Evolutionary conservation across 148 eudicot species (phyloP), one percentile per base, ranked within the genome.

Genomic region (Chenopodium album): DNA sequence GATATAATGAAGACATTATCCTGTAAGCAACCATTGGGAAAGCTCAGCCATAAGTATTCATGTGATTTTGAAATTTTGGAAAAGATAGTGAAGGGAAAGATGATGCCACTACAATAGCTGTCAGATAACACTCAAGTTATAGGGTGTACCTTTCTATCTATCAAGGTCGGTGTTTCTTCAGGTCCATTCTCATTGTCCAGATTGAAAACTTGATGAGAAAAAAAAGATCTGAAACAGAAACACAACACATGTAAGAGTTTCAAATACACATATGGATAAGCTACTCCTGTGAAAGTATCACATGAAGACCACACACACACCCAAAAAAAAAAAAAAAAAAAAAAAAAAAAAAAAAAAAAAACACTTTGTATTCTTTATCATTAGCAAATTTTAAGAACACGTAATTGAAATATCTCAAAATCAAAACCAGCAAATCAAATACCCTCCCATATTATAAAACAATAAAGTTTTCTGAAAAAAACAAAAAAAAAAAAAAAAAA

Each of bases 1-100:
- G 99, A 96, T 86, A 94, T 94, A 37, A 96, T 96, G 85, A 96
- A 96, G 80, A 94, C 98, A 84, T 96, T 96, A 78, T 96, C 99
- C 99, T 96, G 91, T 9, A 73, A 22, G 26, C n/a, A 71, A 23
- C 76, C 71, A 84, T 59, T 32, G 26, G 44, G 80, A 56, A 62
- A 80, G 81, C 80, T 44, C 44, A 70, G 71, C 28, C 52, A 62
- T 76, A 44, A 70, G 9, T 48, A 44, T 28, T 60, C n/a, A 14
- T 44, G 41, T 59, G 20, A 71, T 48, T 19, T 73, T 56, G 62
- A 19, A 56, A 56, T 1, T 41, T 41, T 47, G n/a, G 62, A 54
- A 31, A 31, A 52, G 54, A 44, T 12, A 84, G 37, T n/a, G 64
- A 60, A 44, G 71, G 78, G 74, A 59, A 77, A 19, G 56, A 81